Evolutionary conservation across 257 asterid species (phyloP).

Genomic region (Cinchona pubescens): DNA sequence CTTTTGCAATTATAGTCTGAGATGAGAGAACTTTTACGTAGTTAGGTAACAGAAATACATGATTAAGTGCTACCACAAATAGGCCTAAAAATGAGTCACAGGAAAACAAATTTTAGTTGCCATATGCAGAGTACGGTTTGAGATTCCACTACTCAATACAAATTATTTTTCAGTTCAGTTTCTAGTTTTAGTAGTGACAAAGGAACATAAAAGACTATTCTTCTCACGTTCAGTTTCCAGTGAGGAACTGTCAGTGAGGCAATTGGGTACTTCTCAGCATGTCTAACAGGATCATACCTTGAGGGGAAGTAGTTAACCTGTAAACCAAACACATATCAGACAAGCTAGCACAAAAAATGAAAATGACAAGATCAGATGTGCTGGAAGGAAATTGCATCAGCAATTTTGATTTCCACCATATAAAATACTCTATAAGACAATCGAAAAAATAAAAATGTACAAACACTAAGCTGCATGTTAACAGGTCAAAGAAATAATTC

Average conservation of each 20-base stretch:
- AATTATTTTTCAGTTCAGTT: background rate
- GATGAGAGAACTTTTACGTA: background rate
- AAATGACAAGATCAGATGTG: background rate
- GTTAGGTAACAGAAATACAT: background rate
- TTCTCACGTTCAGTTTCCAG: conserved; percentile 33
- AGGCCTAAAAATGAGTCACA: background rate
- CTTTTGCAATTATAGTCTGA: conserved; percentile 29
- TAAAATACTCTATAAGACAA: background rate
- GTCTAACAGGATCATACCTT: conserved; percentile 36
- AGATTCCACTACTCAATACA: background rate
- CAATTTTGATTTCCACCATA: background rate
- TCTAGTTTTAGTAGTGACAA: background rate
- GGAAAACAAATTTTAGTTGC: background rate
- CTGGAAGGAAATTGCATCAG: background rate
- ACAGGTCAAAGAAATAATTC: background rate
- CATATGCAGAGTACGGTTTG: background rate
- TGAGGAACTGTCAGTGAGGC: conserved; percentile 27
- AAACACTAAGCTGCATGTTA: background rate
- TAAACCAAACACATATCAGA: background rate
- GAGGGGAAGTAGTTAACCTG: conserved; percentile 43
- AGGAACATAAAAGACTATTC: conserved; percentile 26
- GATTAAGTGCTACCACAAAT: background rate
- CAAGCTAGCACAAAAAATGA: background rate
- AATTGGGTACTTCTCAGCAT: conserved; percentile 34
- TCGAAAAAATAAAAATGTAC: background rate